These are phyloP conservation scores for Clarireedia paspali DNA, from an alignment of 2,329 filamentous ascomycete genomes.

Conservation along the genomic window DNA sequence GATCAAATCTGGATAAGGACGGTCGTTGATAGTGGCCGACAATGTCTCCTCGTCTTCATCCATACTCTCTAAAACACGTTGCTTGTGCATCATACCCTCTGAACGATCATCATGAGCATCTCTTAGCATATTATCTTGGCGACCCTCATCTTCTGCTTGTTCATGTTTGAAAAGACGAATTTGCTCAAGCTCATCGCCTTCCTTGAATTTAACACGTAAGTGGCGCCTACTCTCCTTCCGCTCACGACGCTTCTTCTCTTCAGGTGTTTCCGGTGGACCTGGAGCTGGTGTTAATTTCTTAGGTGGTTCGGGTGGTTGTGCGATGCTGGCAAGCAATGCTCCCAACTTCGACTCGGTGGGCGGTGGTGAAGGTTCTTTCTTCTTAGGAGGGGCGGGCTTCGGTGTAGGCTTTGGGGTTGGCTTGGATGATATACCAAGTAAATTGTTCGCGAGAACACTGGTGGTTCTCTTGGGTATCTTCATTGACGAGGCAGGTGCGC, in stretches of 20 bases:
- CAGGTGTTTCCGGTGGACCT: constrained; percentile 50
- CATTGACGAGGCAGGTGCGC: constrained; percentile 18
- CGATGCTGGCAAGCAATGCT: constrained; percentile 29
- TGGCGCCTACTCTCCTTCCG: constrained; percentile 66
- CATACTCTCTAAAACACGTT: constrained; percentile 41
- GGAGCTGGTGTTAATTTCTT: constrained; percentile 25
- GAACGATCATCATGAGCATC: constrained; percentile 67
- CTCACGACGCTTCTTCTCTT: constrained; percentile 58
- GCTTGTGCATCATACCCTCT: constrained; percentile 62
- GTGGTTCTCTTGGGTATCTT: constrained; percentile 23
- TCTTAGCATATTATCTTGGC: constrained; percentile 59
- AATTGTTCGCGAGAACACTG: constrained; percentile 15
- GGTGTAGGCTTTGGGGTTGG: constrained; percentile 26
- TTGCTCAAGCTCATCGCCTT: constrained; percentile 57
- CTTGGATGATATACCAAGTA: constrained; percentile 26
- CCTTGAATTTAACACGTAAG: constrained; percentile 63
- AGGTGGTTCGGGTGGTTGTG: constrained; percentile 25
- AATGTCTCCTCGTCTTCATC: constrained; percentile 41
- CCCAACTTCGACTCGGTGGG: constrained; percentile 28
- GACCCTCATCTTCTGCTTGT: constrained; percentile 60
- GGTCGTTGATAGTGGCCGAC: constrained; percentile 34
- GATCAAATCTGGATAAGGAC: constrained; percentile 44
- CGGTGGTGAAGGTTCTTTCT: constrained; percentile 29
- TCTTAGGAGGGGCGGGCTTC: constrained; percentile 24
- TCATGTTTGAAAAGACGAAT: constrained; percentile 66